Percentiles rank a stretch among this genome's conserved stretches.
Evolutionary conservation across 2,329 filamentous ascomycete species (phyloP).

Genomic region (Mycocentrospora acerina): DNA sequence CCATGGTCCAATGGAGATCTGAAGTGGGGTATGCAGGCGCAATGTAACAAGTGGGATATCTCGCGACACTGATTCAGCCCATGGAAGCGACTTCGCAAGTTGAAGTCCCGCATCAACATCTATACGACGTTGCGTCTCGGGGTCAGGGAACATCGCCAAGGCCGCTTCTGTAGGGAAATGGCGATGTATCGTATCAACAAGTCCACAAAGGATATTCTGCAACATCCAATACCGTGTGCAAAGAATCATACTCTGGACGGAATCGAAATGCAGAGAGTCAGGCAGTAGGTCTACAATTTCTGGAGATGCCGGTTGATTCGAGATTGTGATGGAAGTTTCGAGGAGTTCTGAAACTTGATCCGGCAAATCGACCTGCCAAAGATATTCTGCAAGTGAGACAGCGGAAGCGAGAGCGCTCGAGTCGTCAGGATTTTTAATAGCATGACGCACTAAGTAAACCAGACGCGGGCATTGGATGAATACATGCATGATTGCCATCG

Average conservation of each 20-base stretch:
- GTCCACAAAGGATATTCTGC: constrained; percentile 22
- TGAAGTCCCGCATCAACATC: constrained; percentile 23
- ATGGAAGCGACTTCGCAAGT: constrained; percentile 24
- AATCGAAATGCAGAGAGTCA: constrained; percentile 21
- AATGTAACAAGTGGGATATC: constrained; percentile 27
- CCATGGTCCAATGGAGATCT: constrained; percentile 31
- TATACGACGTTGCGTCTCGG: constrained; percentile 10
- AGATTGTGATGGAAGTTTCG: constrained; percentile 11
- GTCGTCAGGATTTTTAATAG: constrained; percentile 20
- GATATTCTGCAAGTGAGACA: constrained; percentile 21
- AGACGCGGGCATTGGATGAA: constrained; percentile 32
- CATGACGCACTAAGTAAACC: constrained; percentile 21
- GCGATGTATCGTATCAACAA: constrained; percentile 25
- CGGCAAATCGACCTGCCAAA: constrained; percentile 21
- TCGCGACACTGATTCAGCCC: constrained; percentile 19
- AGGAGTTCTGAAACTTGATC: constrained; percentile 19
- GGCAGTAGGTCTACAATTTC: constrained; percentile 24
- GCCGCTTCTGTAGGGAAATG: constrained; percentile 20
- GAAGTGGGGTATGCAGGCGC: constrained; percentile 30
- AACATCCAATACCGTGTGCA: constrained; percentile 33
- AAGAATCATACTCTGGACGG: constrained; percentile 23
- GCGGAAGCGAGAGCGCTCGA: constrained; percentile 19
- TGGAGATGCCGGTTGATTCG: constrained; percentile 9
- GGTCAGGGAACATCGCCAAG: constrained; percentile 19
- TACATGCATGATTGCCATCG: constrained; percentile 32